A percentile compares a stretch with the other conserved stretches of the same genome.
These are phyloP conservation scores for Camellia japonica DNA, from an alignment of 148 eudicot species.

Conservation along the genomic window DNA sequence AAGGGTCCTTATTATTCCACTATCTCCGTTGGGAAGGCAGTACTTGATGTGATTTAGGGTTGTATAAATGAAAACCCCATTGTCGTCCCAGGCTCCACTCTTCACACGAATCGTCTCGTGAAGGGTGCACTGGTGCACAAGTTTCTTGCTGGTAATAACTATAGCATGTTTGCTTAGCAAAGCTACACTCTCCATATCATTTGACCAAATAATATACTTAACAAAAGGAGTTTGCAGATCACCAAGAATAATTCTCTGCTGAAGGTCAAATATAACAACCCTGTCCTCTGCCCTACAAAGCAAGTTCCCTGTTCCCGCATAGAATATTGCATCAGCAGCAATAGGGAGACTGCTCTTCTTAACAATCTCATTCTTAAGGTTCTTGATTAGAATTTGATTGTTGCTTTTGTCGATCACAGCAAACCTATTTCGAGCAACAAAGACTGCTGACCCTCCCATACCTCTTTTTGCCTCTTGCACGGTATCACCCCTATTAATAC, in stretches of 20 bases:
- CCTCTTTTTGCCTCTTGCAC: slow-evolving; percentile 78
- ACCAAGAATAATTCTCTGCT: slow-evolving; percentile 72
- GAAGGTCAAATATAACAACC: slow-evolving; percentile 77
- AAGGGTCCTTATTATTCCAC: slow-evolving; percentile 78
- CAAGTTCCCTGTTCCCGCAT: slow-evolving; percentile 84
- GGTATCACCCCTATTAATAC: slow-evolving; percentile 58
- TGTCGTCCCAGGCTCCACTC: slow-evolving; percentile 91
- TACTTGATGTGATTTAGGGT: slow-evolving; percentile 81
- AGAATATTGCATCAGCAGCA: slow-evolving; percentile 70
- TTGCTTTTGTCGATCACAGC: slow-evolving; percentile 78
- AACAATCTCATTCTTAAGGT: slow-evolving; percentile 73
- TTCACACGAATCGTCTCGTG: slow-evolving; percentile 87
- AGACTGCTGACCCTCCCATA: slow-evolving; percentile 71
- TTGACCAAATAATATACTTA: slow-evolving; percentile 80
- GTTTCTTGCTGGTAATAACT: slow-evolving; percentile 67
- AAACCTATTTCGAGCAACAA: slow-evolving; percentile 84
- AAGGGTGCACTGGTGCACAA: slow-evolving; percentile 77
- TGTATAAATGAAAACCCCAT: slow-evolving; percentile 81
- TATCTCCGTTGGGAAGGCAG: slow-evolving; percentile 92
- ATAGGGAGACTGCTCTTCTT: slow-evolving; percentile 69
- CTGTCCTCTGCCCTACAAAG: slow-evolving; percentile 81
- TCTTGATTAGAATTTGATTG: slow-evolving; percentile 67
- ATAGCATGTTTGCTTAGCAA: slow-evolving; percentile 79
- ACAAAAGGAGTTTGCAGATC: slow-evolving; percentile 78
- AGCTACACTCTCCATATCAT: slow-evolving; percentile 88